Conservation (phyloP, 768 basidiomycete species). For the Termitomyces sp. region DNA sequence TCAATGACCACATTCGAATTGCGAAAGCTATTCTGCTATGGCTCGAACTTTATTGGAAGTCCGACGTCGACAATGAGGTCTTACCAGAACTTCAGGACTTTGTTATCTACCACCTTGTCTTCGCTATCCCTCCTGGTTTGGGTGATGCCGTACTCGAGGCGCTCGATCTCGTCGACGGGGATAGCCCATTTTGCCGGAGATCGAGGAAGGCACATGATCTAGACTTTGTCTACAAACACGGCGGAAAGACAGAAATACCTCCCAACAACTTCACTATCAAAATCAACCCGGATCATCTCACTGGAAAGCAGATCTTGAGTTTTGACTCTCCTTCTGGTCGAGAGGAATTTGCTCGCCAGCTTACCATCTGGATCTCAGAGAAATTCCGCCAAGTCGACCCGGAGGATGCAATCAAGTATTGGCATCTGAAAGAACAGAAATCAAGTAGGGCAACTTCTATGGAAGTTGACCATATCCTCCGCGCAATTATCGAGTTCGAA, state of each 20-base stretch:
- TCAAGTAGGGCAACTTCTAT: constrained; percentile 14
- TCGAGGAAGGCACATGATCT: constrained; percentile 12
- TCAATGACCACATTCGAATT: constrained; percentile 51
- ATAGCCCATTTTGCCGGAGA: constrained; percentile 8
- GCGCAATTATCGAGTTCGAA: constrained; percentile 29
- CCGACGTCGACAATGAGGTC: constrained; percentile 41
- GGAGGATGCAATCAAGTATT: constrained; percentile 34
- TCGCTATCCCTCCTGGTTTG: constrained; percentile 23
- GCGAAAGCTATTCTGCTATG: constrained; percentile 60
- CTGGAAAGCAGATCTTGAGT: constrained; percentile 19
- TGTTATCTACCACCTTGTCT: constrained; percentile 16
- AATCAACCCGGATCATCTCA: constrained; percentile 20
- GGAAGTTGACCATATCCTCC: constrained; percentile 23
- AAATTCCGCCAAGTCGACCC: constrained; percentile 36
- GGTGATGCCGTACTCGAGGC: constrained; percentile 21
- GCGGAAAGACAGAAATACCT: background rate
- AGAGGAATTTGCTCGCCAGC: constrained; percentile 39
- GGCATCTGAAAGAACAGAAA: constrained; percentile 22
- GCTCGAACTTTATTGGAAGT: constrained; percentile 66
- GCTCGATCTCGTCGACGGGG: constrained; percentile 19
- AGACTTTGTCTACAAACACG: constrained; percentile 4
- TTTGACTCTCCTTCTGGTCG: constrained; percentile 32
- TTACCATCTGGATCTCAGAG: constrained; percentile 33
- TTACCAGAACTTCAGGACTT: constrained; percentile 24
- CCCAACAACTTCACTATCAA: background rate